Base-by-base conservation (phyloP, 2,329 filamentous ascomycete genomes). In the Penicillium sp. region DNA sequence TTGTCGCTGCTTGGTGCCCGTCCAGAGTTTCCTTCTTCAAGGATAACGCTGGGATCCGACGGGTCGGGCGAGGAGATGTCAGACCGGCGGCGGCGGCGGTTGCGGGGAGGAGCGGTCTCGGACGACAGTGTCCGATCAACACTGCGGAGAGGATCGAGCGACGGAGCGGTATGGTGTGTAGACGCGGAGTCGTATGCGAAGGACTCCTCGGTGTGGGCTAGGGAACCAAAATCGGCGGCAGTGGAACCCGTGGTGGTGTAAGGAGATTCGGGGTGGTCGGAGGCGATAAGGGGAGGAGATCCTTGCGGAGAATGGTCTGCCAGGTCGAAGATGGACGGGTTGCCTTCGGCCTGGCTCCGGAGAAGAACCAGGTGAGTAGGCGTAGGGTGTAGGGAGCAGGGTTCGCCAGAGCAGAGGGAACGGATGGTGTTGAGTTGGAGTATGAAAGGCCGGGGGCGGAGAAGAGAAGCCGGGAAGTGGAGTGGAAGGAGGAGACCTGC, bases 201-300 rank as follows among this genome's bases (percentile, higher is more conserved):
- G 23, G 40, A 21, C 40, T 43, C 40, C 4, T 30, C 30, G 6
- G 28, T 9, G 12, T 43, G 50, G 20, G 42, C 50, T 16, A 52
- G 33, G 33, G 40, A 45, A 21, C 30, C 50, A 43, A 46, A 43
- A 21, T 52, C 50, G 20, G 43, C 40, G 3, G 40, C 50, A 14
- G 40, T 18, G 16, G 81, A 68, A 72, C 73, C 72, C 68, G 75
- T 71, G 66, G 78, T 73, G 73, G 76, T 72, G 64, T 76, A 81
- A 79, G 82, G 79, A 71, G 77, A 79, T 76, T 81, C 74, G 80
- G 83, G 82, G 79, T 81, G 74, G 85, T 86, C 86, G 83, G 87
- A 77, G 79, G 81, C 79, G 83, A 81, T 78, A 81, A 81, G 82
- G 81, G 83, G 78, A 74, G 76, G 73, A 74, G 71, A 72, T 72